phyloP scores from a whole-genome alignment of 164 flowering plant species.

The Sedum album region DNA sequence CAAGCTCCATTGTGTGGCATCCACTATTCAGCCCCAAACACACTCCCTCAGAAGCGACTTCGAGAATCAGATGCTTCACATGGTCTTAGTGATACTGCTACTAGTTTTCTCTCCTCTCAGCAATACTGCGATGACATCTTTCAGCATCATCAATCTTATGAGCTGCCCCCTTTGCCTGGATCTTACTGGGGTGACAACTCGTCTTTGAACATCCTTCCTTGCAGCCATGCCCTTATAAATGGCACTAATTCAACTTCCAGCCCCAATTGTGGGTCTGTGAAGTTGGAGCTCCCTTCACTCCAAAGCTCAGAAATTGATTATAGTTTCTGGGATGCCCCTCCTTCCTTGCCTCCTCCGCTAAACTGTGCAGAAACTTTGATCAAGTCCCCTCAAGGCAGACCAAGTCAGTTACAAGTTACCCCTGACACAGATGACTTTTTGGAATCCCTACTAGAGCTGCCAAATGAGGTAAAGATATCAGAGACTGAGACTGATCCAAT shows the following conservation, averaged over 20 bases:
- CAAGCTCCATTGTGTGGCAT: conserved; percentile 2
- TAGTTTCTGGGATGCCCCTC: conserved; percentile 42
- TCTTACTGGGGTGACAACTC: conserved; percentile 19
- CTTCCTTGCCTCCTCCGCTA: conserved; percentile 26
- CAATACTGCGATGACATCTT: background rate
- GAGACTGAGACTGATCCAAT: conserved; percentile 21
- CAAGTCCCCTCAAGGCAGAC: conserved; percentile 33
- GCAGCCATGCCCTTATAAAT: conserved; percentile 75
- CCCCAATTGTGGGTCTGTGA: conserved; percentile 56
- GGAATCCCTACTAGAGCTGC: conserved; percentile 50
- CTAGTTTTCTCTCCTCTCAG: background rate
- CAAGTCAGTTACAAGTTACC: conserved; percentile 33
- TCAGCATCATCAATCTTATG: conserved; percentile 26
- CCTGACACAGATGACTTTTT: conserved; percentile 60
- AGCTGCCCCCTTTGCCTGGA: conserved; percentile 32
- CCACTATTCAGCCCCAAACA: conserved; percentile 12
- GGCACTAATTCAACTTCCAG: conserved; percentile 81
- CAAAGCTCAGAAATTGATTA: conserved; percentile 65
- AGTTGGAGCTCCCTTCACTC: conserved; percentile 99
- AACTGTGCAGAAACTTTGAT: conserved; percentile 44
- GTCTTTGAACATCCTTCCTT: conserved; percentile 24
- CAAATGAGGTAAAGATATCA: conserved; percentile 18
- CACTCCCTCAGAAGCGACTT: conserved; percentile 15
- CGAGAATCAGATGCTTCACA: conserved; percentile 15
- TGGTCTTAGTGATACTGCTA: conserved; percentile 2